A percentile compares a stretch with the other conserved stretches of the same genome.
Conservation (phyloP, 352 stramenopile genomes). For the Globisporangium canariense region DNA sequence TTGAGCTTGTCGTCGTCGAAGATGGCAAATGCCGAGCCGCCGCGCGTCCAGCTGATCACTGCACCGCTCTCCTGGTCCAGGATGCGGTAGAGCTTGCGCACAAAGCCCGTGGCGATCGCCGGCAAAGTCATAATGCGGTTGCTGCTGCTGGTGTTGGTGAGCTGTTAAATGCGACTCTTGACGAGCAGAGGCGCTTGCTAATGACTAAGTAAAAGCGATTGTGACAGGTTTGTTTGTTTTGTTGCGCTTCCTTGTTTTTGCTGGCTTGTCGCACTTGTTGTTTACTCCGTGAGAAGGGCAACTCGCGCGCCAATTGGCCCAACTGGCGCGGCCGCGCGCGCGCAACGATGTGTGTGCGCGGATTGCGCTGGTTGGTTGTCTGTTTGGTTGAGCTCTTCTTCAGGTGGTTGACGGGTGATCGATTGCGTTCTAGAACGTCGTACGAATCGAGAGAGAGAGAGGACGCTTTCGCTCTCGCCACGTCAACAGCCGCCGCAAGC, state of each 20-base stretch:
- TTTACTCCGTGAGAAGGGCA: constrained; percentile 4
- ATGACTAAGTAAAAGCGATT: constrained; percentile 15
- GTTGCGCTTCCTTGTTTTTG: neutral
- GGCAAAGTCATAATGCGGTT: constrained; percentile 10
- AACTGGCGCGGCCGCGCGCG: neutral
- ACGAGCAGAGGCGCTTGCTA: neutral
- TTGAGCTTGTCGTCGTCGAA: constrained; percentile 46
- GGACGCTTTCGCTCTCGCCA: neutral
- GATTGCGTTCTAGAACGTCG: constrained; percentile 12
- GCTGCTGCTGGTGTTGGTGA: neutral
- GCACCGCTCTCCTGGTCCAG: constrained; percentile 51
- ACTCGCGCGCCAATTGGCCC: constrained; percentile 4
- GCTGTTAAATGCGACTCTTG: neutral
- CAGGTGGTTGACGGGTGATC: neutral
- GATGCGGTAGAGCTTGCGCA: constrained; percentile 77
- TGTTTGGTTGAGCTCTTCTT: neutral
- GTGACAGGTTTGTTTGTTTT: constrained; percentile 1
- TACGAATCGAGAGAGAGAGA: neutral
- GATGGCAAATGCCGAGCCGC: constrained; percentile 55
- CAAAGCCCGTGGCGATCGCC: constrained; percentile 60
- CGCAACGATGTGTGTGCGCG: constrained; percentile 5
- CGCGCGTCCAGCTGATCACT: constrained; percentile 56
- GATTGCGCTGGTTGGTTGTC: neutral
- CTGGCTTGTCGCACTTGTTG: neutral
- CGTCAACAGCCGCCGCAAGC: neutral